These are phyloP conservation scores for Colletotrichum sp. DNA, from an alignment of 2,329 filamentous ascomycete genomes.

Conservation along the genomic window DNA sequence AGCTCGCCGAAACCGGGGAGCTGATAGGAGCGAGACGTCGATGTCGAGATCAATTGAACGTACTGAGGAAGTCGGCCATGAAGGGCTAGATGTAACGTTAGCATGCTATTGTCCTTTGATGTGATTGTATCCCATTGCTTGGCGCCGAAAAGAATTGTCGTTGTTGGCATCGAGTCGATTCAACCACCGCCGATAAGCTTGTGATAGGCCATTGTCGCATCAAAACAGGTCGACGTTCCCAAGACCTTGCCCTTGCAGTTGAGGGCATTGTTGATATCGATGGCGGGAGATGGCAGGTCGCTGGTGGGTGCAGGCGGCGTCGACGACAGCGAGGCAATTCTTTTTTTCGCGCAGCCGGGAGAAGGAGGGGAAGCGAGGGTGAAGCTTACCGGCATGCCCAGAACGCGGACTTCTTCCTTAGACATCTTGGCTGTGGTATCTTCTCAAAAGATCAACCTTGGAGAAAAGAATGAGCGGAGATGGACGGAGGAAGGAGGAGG, in stretches of 20 bases:
- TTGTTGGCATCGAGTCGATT: background rate
- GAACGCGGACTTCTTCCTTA: constrained; percentile 54
- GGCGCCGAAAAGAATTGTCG: background rate
- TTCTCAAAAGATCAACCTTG: constrained; percentile 49
- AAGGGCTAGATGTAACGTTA: constrained; percentile 73
- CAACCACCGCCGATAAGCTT: background rate
- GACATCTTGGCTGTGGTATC: constrained; percentile 55
- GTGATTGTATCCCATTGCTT: background rate
- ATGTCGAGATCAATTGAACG: constrained; percentile 47
- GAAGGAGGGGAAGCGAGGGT: constrained; percentile 13
- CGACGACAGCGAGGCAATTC: constrained; percentile 29
- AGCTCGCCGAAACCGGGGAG: background rate
- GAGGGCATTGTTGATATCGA: constrained; percentile 1
- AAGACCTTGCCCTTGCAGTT: background rate
- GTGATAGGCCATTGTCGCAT: background rate
- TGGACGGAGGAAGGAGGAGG: constrained; percentile 47
- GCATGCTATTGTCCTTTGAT: constrained; percentile 15
- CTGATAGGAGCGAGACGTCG: background rate
- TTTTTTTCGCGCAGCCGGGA: constrained; percentile 24
- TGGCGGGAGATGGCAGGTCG: background rate
- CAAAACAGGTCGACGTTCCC: no score
- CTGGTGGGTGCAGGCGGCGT: constrained; percentile 23
- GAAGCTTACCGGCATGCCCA: constrained; percentile 72
- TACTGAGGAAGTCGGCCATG: constrained; percentile 99
- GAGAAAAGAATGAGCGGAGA: constrained; percentile 70